phyloP scores from a whole-genome alignment of 2,329 filamentous ascomycete genomes.

The Cladobotryum mycophilum region DNA sequence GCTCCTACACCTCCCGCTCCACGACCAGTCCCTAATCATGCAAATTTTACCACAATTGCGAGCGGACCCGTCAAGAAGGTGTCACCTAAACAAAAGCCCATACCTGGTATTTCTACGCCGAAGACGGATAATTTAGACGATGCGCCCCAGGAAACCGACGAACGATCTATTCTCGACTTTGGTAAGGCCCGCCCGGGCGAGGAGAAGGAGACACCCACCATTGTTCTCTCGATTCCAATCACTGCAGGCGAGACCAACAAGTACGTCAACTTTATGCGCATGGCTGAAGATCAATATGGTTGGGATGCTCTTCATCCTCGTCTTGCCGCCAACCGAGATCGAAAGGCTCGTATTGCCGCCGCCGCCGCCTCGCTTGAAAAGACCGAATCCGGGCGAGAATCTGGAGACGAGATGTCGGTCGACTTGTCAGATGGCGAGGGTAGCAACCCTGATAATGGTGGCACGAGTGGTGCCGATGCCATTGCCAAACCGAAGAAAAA shows the following conservation, averaged over 20 bases:
- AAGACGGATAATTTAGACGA: slow-evolving; percentile 46
- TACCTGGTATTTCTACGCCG: slow-evolving; percentile 38
- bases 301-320: slow-evolving; percentile 91
- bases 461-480: slow-evolving; percentile 53
- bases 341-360: slow-evolving; percentile 80
- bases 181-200: slow-evolving; percentile 53
- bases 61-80: slow-evolving; percentile 39
- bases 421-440: slow-evolving; percentile 69
- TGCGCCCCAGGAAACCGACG: slow-evolving; percentile 32
- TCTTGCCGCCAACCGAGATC: slow-evolving; percentile 79
- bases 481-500: slow-evolving; percentile 68
- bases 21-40: slow-evolving; percentile 30
- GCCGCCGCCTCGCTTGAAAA: slow-evolving; percentile 81
- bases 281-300: slow-evolving; percentile 90
- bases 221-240: slow-evolving; percentile 77
- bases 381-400: slow-evolving; percentile 61
- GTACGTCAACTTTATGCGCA: slow-evolving; percentile 88
- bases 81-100: slow-evolving; percentile 42
- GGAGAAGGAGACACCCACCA: slow-evolving; percentile 61
- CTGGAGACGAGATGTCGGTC: slow-evolving; percentile 76
- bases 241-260: slow-evolving; percentile 72
- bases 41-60: slow-evolving; percentile 36
- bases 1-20: slow-evolving; percentile 19
- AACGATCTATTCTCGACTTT: slow-evolving; percentile 56
- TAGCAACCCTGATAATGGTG: slow-evolving; percentile 81